A percentile compares a stretch with the other conserved stretches of the same genome.
Evolutionary conservation across 2,329 filamentous ascomycete genomes (phyloP).

Genomic region (Aspergillus novoparasiticus): DNA sequence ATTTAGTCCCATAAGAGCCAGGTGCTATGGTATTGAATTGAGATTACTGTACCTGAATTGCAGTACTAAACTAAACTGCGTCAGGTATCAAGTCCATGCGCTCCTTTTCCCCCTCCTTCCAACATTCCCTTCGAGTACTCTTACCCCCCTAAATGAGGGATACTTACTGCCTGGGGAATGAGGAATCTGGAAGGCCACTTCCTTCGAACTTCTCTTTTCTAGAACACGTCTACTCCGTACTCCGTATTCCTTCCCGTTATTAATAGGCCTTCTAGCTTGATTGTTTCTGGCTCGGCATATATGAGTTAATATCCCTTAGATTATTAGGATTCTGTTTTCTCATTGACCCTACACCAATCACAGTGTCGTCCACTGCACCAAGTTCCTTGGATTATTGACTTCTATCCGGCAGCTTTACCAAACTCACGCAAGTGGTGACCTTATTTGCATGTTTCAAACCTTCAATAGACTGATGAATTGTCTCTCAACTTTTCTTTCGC

Average conservation of each 20-base stretch:
- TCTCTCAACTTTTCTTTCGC: neutral
- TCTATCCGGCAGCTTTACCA: neutral
- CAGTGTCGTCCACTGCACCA: neutral
- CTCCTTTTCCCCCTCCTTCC: neutral
- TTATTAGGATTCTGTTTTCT: neutral
- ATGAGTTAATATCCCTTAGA: slow-evolving; percentile 1
- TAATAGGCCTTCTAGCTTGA: slow-evolving; percentile 2
- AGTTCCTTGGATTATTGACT: neutral
- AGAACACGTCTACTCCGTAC: neutral
- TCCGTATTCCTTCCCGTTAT: neutral
- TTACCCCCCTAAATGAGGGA: neutral
- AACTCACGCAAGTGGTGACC: neutral
- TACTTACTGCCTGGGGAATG: neutral
- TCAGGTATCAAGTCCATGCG: slow-evolving; percentile 5
- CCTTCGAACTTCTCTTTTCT: neutral
- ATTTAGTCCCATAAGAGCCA: neutral
- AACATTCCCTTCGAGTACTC: neutral
- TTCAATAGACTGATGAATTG: neutral
- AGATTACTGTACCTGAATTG: slow-evolving; percentile 5
- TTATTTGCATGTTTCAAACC: slow-evolving; percentile 3
- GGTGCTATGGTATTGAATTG: slow-evolving; percentile 3
- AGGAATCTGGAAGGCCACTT: neutral
- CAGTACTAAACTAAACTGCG: neutral
- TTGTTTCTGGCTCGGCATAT: neutral
- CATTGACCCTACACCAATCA: neutral